Percentiles rank a stretch among this genome's conserved stretches.
Conservation (phyloP, 164 flowering plant genomes). For the Echeveria elegans region DNA sequence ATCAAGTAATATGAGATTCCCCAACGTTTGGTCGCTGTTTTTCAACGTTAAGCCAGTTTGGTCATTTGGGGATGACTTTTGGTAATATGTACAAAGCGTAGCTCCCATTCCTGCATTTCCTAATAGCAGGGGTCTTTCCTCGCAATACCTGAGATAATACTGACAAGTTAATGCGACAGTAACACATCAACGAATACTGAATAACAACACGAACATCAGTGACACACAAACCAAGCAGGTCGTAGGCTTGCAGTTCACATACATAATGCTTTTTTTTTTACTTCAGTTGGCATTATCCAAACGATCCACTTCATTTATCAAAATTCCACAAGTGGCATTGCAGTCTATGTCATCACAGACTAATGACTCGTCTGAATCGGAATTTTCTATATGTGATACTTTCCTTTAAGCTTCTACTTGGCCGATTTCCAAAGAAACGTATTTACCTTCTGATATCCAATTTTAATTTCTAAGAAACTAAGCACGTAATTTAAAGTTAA, state of each 20-base stretch:
- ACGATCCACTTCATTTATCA: neutral
- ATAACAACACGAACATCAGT: neutral
- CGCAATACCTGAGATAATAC: constrained; percentile 64
- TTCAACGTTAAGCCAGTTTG: constrained; percentile 54
- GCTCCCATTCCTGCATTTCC: constrained; percentile 99
- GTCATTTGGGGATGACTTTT: constrained; percentile 62
- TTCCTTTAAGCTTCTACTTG: too few relatives aligned
- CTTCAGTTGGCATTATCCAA: neutral
- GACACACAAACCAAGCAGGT: neutral
- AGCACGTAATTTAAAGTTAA: neutral
- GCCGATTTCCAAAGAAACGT: too few relatives aligned
- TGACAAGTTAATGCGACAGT: neutral
- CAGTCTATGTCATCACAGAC: neutral
- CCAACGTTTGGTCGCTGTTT: constrained; percentile 42
- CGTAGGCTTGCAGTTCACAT: neutral
- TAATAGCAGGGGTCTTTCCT: constrained; percentile 86
- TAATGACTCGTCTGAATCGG: neutral
- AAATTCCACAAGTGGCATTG: neutral
- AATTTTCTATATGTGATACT: too few relatives aligned
- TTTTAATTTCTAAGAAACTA: too few relatives aligned
- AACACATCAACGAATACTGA: neutral
- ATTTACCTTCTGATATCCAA: too few relatives aligned
- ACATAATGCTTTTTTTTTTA: neutral
- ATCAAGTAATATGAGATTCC: constrained; percentile 60
- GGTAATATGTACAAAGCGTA: constrained; percentile 83